Evolutionary conservation across 2,329 filamentous ascomycete species (phyloP).

Genomic region (Teratosphaeria viscida): DNA sequence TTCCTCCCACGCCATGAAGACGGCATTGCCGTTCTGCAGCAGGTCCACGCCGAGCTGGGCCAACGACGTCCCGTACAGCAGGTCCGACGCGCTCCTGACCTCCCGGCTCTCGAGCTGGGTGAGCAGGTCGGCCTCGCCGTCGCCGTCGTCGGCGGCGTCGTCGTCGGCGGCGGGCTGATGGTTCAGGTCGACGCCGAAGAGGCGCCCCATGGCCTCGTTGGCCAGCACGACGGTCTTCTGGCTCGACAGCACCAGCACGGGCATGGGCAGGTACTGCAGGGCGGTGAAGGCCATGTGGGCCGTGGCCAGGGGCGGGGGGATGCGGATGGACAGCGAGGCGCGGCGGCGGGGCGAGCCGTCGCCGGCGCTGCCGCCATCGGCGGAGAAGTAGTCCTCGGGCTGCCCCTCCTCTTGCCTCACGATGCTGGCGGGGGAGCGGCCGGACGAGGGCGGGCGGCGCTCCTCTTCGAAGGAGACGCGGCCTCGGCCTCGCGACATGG

Average conservation of each 20-base stretch:
- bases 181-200: slow-evolving; percentile 49
- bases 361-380: slow-evolving; percentile 15
- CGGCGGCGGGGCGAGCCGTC: slow-evolving; percentile 10
- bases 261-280: slow-evolving; percentile 64
- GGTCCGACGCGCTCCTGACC: slow-evolving; percentile 42
- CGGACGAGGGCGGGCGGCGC: not conserved
- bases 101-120: slow-evolving; percentile 11
- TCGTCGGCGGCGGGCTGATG: slow-evolving; percentile 6
- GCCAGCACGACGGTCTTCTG: slow-evolving; percentile 61
- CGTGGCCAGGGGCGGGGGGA: slow-evolving; percentile 22
- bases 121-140: slow-evolving; percentile 2
- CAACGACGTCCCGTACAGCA: slow-evolving; percentile 54
- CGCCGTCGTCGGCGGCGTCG: slow-evolving; percentile 2
- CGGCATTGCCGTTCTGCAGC: slow-evolving; percentile 52
- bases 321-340: slow-evolving; percentile 22
- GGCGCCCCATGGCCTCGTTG: slow-evolving; percentile 63
- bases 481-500: not conserved
- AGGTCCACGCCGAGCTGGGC: slow-evolving; percentile 64
- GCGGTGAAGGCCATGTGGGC: slow-evolving; percentile 50
- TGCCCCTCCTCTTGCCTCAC: not conserved
- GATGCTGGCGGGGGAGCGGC: not conserved
- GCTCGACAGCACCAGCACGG: slow-evolving; percentile 57
- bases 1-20: slow-evolving; percentile 42
- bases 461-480: slow-evolving; percentile 5
- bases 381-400: slow-evolving; percentile 21